Evolutionary conservation across 176 grass and related monocot species (phyloP).

Genomic region (Lolium perenne): DNA sequence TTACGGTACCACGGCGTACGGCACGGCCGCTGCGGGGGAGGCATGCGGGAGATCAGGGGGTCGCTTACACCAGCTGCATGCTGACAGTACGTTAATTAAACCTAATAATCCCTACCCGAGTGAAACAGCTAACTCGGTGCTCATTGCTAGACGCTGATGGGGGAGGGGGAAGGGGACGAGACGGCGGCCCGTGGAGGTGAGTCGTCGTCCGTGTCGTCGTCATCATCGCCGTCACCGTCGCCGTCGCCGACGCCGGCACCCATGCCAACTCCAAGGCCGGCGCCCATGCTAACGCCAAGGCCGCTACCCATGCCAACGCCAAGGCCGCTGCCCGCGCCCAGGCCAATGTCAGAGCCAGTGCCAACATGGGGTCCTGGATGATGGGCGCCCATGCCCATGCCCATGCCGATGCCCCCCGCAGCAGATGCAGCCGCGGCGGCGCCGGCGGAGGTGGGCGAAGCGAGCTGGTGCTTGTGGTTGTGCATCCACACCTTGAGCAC

Average conservation of each 20-base stretch:
- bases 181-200: constrained; percentile 60
- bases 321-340: not conserved
- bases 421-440: too few species aligned
- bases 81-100: constrained; percentile 32
- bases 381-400: too few species aligned
- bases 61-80: not conserved
- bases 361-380: too few species aligned
- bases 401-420: too few species aligned
- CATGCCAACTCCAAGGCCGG: not conserved
- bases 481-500: constrained; percentile 99
- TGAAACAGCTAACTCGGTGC: not conserved
- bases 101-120: not conserved
- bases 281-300: not conserved
- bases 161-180: constrained; percentile 49
- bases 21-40: constrained; percentile 37
- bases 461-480: constrained; percentile 92
- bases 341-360: too few species aligned
- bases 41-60: not conserved
- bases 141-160: constrained; percentile 61
- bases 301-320: not conserved
- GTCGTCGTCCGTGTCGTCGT: constrained; percentile 66
- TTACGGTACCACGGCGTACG: constrained; percentile 17
- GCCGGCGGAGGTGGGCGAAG: constrained; percentile 21
- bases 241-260: not conserved
- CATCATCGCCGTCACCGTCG: constrained; percentile 13